Evolutionary conservation across 2,329 filamentous ascomycete genomes (phyloP).

Genomic region (Pseudogymnoascus sp.): DNA sequence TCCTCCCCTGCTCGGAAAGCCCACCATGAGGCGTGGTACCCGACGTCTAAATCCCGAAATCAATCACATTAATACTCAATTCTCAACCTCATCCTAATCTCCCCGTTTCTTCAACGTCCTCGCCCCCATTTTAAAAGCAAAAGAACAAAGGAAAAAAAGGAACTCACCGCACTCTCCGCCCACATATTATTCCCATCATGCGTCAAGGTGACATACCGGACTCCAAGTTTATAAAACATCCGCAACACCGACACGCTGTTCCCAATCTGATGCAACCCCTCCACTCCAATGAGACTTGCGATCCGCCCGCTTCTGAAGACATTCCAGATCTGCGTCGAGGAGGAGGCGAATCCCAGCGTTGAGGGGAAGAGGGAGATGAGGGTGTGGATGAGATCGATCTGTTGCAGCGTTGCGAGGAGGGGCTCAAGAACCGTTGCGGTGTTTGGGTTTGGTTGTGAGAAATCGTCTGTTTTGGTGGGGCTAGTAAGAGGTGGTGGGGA

Average conservation of each 20-base stretch:
- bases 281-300: conserved; percentile 52
- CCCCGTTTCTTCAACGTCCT: no score
- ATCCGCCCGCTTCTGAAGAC: conserved; percentile 37
- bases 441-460: background rate
- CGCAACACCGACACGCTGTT: conserved; percentile 34
- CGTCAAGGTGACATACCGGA: conserved; percentile 60
- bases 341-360: no score
- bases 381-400: no score
- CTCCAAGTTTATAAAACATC: conserved; percentile 50
- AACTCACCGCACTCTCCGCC: conserved; percentile 22
- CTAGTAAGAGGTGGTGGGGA: no score
- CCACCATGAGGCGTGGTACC: conserved; percentile 30
- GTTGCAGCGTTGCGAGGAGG: no score
- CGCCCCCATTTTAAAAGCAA: no score
- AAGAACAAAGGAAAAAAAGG: no score
- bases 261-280: conserved; percentile 47
- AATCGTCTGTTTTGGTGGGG: no score
- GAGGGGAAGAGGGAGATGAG: no score
- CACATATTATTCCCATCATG: conserved; percentile 64
- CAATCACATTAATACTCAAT: no score
- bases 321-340: background rate
- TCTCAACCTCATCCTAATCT: no score
- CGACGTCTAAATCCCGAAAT: no score
- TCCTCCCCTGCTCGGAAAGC: conserved; percentile 46
- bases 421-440: background rate